Evolutionary conservation across 345 rosid species (phyloP).

Genomic region (Chamaenerion angustifolium): DNA sequence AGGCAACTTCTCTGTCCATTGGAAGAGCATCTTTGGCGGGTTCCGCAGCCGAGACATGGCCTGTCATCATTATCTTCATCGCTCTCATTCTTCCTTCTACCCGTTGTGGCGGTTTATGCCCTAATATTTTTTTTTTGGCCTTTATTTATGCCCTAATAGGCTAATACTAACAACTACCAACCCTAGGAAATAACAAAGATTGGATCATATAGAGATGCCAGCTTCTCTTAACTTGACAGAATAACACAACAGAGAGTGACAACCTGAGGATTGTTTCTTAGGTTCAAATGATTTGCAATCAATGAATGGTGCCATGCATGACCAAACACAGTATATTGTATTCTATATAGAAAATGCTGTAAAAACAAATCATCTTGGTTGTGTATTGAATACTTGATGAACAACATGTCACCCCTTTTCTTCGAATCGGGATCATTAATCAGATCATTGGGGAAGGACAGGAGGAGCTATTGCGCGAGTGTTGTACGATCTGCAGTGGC

Average conservation of each 20-base stretch:
- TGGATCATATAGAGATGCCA: no score
- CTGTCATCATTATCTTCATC: conserved; percentile 25
- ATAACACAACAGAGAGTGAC: no score
- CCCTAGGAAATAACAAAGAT: no score
- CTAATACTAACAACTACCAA: no score
- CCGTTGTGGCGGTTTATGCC: neutral
- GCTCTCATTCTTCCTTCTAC: conserved; percentile 20
- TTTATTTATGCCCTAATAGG: no score
- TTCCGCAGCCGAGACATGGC: conserved; percentile 39
- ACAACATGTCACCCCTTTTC: neutral
- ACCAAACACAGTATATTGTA: no score
- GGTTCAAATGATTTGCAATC: no score
- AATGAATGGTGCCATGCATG: no score
- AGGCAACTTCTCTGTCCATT: conserved; percentile 54
- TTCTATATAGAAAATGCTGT: no score
- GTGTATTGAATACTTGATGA: neutral
- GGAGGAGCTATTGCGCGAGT: conserved; percentile 80
- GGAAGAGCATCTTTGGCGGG: conserved; percentile 37
- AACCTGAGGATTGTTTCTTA: no score
- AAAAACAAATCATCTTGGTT: neutral
- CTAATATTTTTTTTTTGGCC: neutral
- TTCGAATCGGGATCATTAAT: neutral
- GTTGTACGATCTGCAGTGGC: conserved; percentile 86
- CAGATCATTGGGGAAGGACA: conserved; percentile 38
- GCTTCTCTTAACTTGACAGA: no score